Evolutionary conservation across 2,329 filamentous ascomycete species (phyloP).

Genomic region (Fusarium devonianum): DNA sequence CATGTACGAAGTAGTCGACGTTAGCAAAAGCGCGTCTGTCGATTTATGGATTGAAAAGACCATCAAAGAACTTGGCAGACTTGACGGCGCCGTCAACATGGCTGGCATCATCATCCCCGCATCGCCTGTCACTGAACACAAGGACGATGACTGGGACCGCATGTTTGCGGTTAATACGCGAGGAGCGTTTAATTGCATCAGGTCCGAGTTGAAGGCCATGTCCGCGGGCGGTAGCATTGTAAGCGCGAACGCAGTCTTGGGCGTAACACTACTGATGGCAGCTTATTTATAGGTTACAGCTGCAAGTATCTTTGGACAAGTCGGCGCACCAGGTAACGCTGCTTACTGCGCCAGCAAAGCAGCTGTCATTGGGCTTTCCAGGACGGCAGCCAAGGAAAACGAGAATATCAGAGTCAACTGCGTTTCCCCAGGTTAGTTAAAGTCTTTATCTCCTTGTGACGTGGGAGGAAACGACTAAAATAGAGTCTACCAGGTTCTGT

Average conservation of each 20-base stretch:
- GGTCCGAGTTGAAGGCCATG: constrained; percentile 52
- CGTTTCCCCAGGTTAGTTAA: constrained; percentile 18
- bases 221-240: constrained; percentile 41
- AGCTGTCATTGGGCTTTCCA: constrained; percentile 43
- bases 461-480: not conserved
- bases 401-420: constrained; percentile 25
- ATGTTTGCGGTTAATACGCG: constrained; percentile 54
- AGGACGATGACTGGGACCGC: constrained; percentile 52
- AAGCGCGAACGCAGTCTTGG: constrained; percentile 6
- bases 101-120: constrained; percentile 33
- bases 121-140: constrained; percentile 44
- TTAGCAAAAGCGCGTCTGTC: constrained; percentile 19
- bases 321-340: constrained; percentile 41
- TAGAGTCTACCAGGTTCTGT: constrained; percentile 29
- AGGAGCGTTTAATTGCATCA: constrained; percentile 59
- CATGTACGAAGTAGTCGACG: constrained; percentile 16
- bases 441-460: no score
- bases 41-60: constrained; percentile 44
- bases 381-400: constrained; percentile 42
- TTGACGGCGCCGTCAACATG: constrained; percentile 55
- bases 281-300: constrained; percentile 25
- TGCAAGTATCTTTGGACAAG: constrained; percentile 46
- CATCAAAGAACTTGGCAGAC: constrained; percentile 43
- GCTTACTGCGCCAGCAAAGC: constrained; percentile 46
- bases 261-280: no score